Base-by-base conservation (phyloP, 2,329 filamentous ascomycete species). In the Amphichorda felina region DNA sequence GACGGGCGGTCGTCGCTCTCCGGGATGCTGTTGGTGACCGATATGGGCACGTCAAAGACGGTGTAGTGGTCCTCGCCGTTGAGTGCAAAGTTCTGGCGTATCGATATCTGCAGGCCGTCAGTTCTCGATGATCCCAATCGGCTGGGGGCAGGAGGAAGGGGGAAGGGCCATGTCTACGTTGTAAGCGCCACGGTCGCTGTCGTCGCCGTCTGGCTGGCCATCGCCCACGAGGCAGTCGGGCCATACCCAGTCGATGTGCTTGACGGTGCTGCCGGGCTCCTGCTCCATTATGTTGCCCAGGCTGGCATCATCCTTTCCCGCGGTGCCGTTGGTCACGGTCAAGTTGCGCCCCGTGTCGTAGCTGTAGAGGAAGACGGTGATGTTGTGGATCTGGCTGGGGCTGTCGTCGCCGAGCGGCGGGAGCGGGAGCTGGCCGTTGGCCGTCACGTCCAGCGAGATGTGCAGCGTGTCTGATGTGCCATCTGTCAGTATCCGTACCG, bases 171-270 rank as follows among this genome's bases (percentile, higher is more conserved):
- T n/a, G n/a, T n/a, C n/a, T n/a, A 70, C 67, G 46, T 84, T 83
- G 50, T 83, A 83, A 14, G 61, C 56, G 3, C 78, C 79, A 3
- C 75, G 63, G 17, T 68, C 69, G 34, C 66, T 73, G 38, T 59
- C 59, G 1, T 55, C 51, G 4, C 55, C 50, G 2, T 51, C 45
- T 18, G 66, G 60, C 43, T 66, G 52, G 3, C 73, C 74, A 34
- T 77, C 60, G 14, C 79, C 79, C 3, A 75, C 72, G 0, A 84
- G 60, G 45, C 79, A 84, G 39, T 70, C 68, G 0, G 80, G 79
- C 79, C 79, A 84, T 15, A 70, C 60, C 75, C 79, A 84, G 48
- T 78, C 77, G 41, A 83, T 66, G 49, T 84, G 79, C 50, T 84
- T 84, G 30, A 84, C 80, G 0, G 79, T 83, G 48, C 76, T 80